Percentiles rank a stretch among this genome's conserved stretches.
Conservation (phyloP, 306 rosid genomes). For the Quercus ilex region DNA sequence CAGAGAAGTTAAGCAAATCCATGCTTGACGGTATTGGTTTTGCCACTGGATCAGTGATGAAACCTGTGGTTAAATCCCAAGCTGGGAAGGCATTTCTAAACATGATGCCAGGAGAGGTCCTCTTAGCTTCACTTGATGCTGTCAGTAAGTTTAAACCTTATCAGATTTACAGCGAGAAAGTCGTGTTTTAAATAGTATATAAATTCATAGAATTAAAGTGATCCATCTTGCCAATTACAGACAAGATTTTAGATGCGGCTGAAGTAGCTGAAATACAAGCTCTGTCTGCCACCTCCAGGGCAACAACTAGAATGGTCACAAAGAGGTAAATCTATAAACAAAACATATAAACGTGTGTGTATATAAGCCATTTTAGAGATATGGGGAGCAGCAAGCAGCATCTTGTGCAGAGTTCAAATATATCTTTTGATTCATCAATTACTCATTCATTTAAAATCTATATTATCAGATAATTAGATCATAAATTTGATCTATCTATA, state of each 20-base stretch:
- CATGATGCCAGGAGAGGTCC: conserved; percentile 88
- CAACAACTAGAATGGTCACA: conserved; percentile 62
- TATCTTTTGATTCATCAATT: neutral
- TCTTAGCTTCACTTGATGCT: conserved; percentile 89
- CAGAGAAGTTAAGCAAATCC: conserved; percentile 79
- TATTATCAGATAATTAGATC: too few species aligned
- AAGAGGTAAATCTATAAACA: conserved; percentile 44
- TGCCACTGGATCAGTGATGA: conserved; percentile 68
- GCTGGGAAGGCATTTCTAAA: conserved; percentile 73
- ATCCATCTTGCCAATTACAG: conserved; percentile 33
- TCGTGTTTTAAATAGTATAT: neutral
- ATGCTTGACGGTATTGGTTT: conserved; percentile 81
- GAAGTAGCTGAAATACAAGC: conserved; percentile 94
- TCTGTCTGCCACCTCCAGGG: conserved; percentile 66
- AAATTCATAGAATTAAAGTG: neutral
- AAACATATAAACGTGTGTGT: too few species aligned
- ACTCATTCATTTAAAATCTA: neutral
- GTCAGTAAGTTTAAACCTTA: conserved; percentile 58
- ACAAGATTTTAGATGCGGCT: conserved; percentile 84
- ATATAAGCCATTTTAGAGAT: too few species aligned
- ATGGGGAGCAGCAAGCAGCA: too few species aligned
- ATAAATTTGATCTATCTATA: too few species aligned
- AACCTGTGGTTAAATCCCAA: conserved; percentile 63
- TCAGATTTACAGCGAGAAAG: neutral
- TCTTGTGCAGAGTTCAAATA: too few species aligned